A percentile compares a stretch with the other conserved stretches of the same genome.
phyloP scores from a whole-genome alignment of 2,329 filamentous ascomycete genomes.

The Elsinoe fawcettii region DNA sequence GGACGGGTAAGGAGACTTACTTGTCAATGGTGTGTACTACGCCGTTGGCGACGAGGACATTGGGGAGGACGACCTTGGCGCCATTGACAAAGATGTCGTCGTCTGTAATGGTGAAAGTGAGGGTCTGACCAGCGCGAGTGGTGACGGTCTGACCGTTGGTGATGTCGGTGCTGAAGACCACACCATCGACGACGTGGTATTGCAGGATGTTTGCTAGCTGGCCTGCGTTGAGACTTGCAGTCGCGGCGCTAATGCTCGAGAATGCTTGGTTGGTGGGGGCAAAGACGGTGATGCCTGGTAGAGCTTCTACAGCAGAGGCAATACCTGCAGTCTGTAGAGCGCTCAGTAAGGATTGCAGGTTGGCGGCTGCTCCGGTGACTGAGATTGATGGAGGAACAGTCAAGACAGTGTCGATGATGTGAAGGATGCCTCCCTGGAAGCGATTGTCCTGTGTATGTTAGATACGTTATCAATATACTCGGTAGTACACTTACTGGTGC shows the following conservation, averaged over 20 bases:
- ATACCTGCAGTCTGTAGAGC: conserved; percentile 34
- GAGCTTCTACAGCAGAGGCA: conserved; percentile 34
- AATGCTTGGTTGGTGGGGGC: conserved; percentile 55
- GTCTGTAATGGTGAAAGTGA: conserved; percentile 35
- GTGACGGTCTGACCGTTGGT: conserved; percentile 14
- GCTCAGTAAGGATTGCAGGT: conserved; percentile 33
- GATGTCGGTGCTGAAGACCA: conserved; percentile 35
- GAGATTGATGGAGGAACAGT: conserved; percentile 25
- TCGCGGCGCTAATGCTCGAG: conserved; percentile 46
- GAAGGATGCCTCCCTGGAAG: conserved; percentile 29
- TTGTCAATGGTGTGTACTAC: conserved; percentile 16
- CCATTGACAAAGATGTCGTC: conserved; percentile 32
- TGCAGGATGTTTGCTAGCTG: conserved; percentile 48
- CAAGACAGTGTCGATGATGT: conserved; percentile 33
- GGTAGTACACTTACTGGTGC: not conserved
- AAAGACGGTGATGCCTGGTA: conserved; percentile 53
- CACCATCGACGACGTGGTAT: conserved; percentile 56
- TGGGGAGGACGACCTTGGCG: conserved; percentile 22
- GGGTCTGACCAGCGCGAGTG: conserved; percentile 4
- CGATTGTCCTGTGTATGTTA: conserved; percentile 7
- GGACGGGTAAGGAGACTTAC: not conserved
- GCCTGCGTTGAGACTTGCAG: conserved; percentile 40
- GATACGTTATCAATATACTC: too few species aligned
- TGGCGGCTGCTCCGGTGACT: conserved; percentile 26
- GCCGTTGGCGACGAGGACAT: conserved; percentile 16